Evolutionary conservation across 2,329 filamentous ascomycete species (phyloP), one percentile per base, ranked within the genome.

Genomic region (Penicillium glabrum): DNA sequence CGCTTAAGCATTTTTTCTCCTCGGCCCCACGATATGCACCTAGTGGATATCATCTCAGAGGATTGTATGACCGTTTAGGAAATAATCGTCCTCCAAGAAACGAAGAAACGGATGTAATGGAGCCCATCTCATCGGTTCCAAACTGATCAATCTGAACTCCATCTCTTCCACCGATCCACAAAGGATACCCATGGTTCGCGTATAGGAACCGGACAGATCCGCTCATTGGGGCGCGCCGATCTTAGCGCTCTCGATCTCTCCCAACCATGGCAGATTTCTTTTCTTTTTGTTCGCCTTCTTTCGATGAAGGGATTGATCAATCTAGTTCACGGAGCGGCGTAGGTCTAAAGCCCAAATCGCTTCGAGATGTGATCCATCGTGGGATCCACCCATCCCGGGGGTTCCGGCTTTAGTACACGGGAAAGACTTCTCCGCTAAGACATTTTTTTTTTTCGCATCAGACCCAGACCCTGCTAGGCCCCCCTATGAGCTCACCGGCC

Each of bases 191-290:
- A 29, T 50, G 43, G 58, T 58, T 61, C 49, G 50, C 45, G 31
- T 11, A 46, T 26, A 58, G 39, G 58, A 48, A 55, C 43, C 53
- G 52, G 57, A 45, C 49, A 61, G 61, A 63, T 63, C 62, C 44
- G 53, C 16, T 55, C 54, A 53, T 45, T 58, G 46, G 52, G 52
- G 11, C 47, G 39, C 31, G n/a, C 47, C 54, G 59, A 60, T 63
- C 48, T 59, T 63, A 61, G 61, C 59, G 61, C 56, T 33, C 14
- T 45, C 33, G 35, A 47, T 3, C 7, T 8, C 3, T 39, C n/a
- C 14, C 6, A 10, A 7, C n/a, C n/a, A 39, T 19, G 14, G 35
- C 35, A 19, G 8, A n/a, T 39, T 19, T 39, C 14, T 19, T 39
- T 19, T 39, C n/a, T 19, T 39, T 37, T 19, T 39, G 5, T 11